phyloP scores from a whole-genome alignment of 2,329 filamentous ascomycete genomes.

The Colletotrichum noveboracense region DNA sequence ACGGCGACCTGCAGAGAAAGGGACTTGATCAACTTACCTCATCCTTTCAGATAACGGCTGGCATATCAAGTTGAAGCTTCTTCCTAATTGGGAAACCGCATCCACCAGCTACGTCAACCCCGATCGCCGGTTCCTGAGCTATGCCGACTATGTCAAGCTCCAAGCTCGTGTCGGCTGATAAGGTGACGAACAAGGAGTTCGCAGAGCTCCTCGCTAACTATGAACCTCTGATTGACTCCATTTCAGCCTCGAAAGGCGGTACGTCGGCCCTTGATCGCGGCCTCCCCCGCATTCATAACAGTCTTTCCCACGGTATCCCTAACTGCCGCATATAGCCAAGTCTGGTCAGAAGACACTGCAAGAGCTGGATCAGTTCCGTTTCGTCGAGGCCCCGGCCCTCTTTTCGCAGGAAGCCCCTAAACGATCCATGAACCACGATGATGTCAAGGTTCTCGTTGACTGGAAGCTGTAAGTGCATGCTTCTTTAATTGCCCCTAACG shows the following conservation, averaged over 20 bases:
- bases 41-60: background rate
- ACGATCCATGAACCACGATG: constrained; percentile 55
- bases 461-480: constrained; percentile 70
- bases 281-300: background rate
- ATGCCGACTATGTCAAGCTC: background rate
- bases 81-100: background rate
- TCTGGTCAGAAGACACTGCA: constrained; percentile 54
- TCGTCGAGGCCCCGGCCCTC: constrained; percentile 52
- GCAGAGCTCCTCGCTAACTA: constrained; percentile 41
- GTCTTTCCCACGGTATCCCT: constrained; percentile 10
- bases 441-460: constrained; percentile 66
- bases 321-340: constrained; percentile 42
- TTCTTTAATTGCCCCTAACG: background rate
- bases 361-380: constrained; percentile 66
- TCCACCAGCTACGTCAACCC: background rate
- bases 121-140: background rate
- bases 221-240: constrained; percentile 41
- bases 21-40: background rate
- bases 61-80: background rate
- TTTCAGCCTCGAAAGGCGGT: constrained; percentile 53
- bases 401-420: constrained; percentile 44
- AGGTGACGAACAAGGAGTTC: constrained; percentile 39
- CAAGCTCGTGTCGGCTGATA: constrained; percentile 14
- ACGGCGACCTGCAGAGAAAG: background rate
- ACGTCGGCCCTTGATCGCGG: constrained; percentile 23